These are phyloP conservation scores for Pyrenophora teres DNA, from an alignment of 2,329 filamentous ascomycete species.

Conservation along the genomic window DNA sequence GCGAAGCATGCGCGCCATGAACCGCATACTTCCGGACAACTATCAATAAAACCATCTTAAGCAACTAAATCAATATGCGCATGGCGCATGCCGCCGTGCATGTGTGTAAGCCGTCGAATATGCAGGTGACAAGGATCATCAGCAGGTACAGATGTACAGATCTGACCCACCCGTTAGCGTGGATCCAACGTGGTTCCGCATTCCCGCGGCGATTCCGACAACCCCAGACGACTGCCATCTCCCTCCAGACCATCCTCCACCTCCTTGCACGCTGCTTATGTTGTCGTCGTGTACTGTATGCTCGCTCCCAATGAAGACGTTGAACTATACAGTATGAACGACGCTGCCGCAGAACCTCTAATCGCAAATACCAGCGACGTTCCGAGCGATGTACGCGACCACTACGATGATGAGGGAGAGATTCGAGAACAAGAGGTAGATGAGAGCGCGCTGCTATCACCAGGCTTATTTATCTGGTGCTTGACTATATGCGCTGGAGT, in stretches of 20 bases:
- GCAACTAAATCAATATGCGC: no score
- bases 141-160: slow-evolving; percentile 6
- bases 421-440: slow-evolving; percentile 41
- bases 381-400: slow-evolving; percentile 12
- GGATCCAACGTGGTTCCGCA: slow-evolving; percentile 10
- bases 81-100: no score
- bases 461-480: slow-evolving; percentile 57
- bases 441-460: slow-evolving; percentile 34
- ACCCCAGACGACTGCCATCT: slow-evolving; percentile 9
- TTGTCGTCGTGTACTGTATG: slow-evolving; percentile 2
- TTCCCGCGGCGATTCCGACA: slow-evolving; percentile 13
- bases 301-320: slow-evolving; percentile 21
- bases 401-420: slow-evolving; percentile 19
- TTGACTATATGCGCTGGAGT: slow-evolving; percentile 63
- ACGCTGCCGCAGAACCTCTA: slow-evolving; percentile 41
- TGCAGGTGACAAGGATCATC: slow-evolving; percentile 10
- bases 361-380: slow-evolving; percentile 25
- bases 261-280: background rate
- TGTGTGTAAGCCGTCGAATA: background rate
- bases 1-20: slow-evolving; percentile 11
- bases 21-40: slow-evolving; percentile 5
- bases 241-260: background rate
- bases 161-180: slow-evolving; percentile 12
- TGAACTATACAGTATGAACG: slow-evolving; percentile 37
- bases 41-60: slow-evolving; percentile 10